Conservation (phyloP, 2,329 filamentous ascomycete species). For the Hypoxylon sp. region DNA sequence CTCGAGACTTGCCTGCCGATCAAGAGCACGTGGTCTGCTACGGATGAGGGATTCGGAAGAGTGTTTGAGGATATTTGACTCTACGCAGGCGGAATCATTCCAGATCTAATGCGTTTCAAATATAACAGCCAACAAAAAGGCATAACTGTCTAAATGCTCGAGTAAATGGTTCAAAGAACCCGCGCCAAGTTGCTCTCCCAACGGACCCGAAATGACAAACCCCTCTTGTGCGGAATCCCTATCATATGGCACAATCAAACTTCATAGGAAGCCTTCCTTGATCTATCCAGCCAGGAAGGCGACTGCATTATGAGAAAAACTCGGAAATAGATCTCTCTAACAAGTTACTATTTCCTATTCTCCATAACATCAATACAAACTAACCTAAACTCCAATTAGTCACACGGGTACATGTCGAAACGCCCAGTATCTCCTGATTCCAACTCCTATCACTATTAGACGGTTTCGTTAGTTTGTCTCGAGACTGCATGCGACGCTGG, state of each 20-base stretch:
- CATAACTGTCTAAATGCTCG: not conserved
- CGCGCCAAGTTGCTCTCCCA: conserved; percentile 6
- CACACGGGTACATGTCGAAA: not conserved
- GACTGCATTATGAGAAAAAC: not conserved
- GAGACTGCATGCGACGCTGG: not conserved
- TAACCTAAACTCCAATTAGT: not conserved
- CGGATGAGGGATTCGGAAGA: not conserved
- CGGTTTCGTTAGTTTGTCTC: conserved; percentile 1
- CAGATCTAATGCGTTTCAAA: conserved; percentile 14
- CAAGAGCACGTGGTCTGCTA: not conserved
- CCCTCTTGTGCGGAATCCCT: conserved; percentile 15
- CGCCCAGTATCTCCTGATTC: not conserved
- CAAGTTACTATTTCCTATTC: conserved; percentile 8
- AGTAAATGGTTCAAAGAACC: not conserved
- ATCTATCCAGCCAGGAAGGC: not conserved
- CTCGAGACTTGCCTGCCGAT: not conserved
- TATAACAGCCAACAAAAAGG: conserved; percentile 7
- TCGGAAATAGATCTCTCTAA: not conserved
- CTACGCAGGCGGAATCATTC: not conserved
- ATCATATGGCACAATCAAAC: not conserved
- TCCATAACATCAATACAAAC: conserved; percentile 1
- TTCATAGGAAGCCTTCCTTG: conserved; percentile 4
- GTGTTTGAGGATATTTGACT: conserved; percentile 13
- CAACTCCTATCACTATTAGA: conserved; percentile 5
- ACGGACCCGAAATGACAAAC: conserved; percentile 17